Percentiles rank a stretch among this genome's conserved stretches.
These are phyloP conservation scores for Cryptococcus hybrid DNA, from an alignment of 1,284 basidiomycete species.

Conservation along the genomic window DNA sequence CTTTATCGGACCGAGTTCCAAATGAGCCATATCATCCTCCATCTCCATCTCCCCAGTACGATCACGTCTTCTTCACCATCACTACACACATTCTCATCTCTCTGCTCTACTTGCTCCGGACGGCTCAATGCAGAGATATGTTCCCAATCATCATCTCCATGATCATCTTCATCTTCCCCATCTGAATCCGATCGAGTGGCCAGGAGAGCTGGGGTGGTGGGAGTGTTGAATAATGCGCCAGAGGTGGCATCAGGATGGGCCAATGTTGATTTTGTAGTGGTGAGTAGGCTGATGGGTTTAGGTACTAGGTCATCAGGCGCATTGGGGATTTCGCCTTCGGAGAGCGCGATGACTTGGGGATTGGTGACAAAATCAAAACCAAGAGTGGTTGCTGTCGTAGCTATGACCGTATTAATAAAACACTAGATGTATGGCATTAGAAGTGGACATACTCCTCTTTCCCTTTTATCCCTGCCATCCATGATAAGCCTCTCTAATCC, in stretches of 20 bases:
- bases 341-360: slow-evolving; percentile 29
- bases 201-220: slow-evolving; percentile 22
- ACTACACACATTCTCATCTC: slow-evolving; percentile 11
- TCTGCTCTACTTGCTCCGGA: neutral
- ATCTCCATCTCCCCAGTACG: slow-evolving; percentile 41
- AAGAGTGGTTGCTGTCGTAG: slow-evolving; percentile 37
- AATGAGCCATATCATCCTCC: slow-evolving; percentile 12
- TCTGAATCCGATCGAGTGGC: slow-evolving; percentile 4
- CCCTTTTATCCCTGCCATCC: slow-evolving; percentile 31
- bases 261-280: neutral
- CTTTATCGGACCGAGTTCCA: neutral
- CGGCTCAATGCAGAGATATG: slow-evolving; percentile 17
- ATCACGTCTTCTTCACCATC: slow-evolving; percentile 33
- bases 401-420: slow-evolving; percentile 4
- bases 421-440: no score
- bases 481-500: slow-evolving; percentile 29
- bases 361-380: slow-evolving; percentile 45
- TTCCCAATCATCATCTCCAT: slow-evolving; percentile 40
- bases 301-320: neutral
- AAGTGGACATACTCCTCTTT: slow-evolving; percentile 28
- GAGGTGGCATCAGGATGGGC: neutral
- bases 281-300: slow-evolving; percentile 3
- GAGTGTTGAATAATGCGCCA: slow-evolving; percentile 11
- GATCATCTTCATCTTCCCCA: slow-evolving; percentile 16
- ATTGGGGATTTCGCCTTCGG: slow-evolving; percentile 15